Evolutionary conservation across 208 protist genomes (phyloP).

Genomic region (Trypanosoma mega): DNA sequence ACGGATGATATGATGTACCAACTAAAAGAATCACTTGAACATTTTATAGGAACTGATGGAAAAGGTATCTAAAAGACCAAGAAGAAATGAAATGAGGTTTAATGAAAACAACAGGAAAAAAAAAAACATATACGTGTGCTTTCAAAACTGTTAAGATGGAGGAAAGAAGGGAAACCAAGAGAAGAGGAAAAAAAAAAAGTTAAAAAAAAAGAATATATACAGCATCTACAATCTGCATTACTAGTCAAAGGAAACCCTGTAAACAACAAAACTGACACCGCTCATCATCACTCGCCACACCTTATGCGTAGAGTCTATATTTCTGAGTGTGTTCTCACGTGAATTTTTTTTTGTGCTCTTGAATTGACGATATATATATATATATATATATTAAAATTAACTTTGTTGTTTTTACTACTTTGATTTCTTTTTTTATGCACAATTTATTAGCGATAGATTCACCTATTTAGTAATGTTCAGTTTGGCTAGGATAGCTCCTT

Average conservation of each 20-base stretch:
- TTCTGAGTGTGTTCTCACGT: too few species aligned
- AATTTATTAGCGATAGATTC: neutral
- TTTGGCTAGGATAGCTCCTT: conserved; percentile 18
- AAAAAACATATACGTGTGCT: too few species aligned
- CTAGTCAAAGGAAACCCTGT: too few species aligned
- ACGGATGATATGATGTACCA: conserved; percentile 32
- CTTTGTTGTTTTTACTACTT: conserved; percentile 13
- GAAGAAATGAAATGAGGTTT: neutral
- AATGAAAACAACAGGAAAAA: conserved; percentile 1
- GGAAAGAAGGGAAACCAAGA: conserved; percentile 4
- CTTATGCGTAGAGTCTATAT: too few species aligned
- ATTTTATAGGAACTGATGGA: conserved; percentile 18
- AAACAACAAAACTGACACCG: too few species aligned
- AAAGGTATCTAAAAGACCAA: conserved; percentile 6
- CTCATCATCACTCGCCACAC: too few species aligned
- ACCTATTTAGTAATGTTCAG: too few species aligned
- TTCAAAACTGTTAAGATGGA: too few species aligned
- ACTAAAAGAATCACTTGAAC: conserved; percentile 18
- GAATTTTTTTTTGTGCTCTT: conserved; percentile 10
- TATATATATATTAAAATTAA: conserved; percentile 4
- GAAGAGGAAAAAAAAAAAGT: conserved; percentile 4
- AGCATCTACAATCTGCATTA: too few species aligned
- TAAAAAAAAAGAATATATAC: too few species aligned
- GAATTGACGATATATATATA: conserved; percentile 3
- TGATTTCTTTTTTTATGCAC: conserved; percentile 9